Evolutionary conservation across 257 asterid genomes (phyloP), one percentile per base, ranked within the genome.

Genomic region (Verbena officinalis): DNA sequence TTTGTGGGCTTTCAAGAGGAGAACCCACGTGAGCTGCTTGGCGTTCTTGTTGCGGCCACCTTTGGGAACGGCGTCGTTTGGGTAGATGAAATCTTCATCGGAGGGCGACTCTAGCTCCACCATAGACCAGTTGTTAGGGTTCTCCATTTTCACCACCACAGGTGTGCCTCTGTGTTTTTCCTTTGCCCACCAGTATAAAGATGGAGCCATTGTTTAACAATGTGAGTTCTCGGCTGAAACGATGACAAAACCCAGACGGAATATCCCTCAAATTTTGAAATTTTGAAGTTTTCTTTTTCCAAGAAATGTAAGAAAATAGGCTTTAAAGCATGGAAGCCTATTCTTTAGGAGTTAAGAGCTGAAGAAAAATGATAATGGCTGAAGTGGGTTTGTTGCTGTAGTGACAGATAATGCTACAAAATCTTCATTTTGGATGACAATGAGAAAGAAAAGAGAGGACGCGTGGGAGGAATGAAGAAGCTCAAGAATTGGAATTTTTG

Each of bases 111-210:
- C 83, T 0, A 91, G 81, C 79, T 91, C 97, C 71, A 88, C 95
- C 93, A 91, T 91, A 0, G 97, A 88, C 97, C 97, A 90, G 66
- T 90, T 87, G 73, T 81, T 90, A 0, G 97, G 97, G 72, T 83
- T 87, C 78, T 87, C 97, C 95, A 87, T 87, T 67, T 87, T 90
- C 42, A 90, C 97, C 5, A 90, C 90, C 15, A 90, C 96, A 0
- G 96, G 96, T 6, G 95, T 91, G 12, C 93, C 95, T 21, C 91
- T 84, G 63, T 83, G 95, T 16, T 64, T 67, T 14, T 91, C 91
- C 45, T 77, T 84, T 22, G 80, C 87, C 96, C 97, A 91, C 97
- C 96, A 91, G 65, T 59, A 77, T 48, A 83, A 69, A 1, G 81
- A 78, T 27, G 86, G 94, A 36, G 90, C 84, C 95, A 90, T 90